Percentiles rank a stretch among this genome's conserved stretches.
phyloP scores from a whole-genome alignment of 495 filamentous ascomycete species.

The Penicillium bovifimosum region DNA sequence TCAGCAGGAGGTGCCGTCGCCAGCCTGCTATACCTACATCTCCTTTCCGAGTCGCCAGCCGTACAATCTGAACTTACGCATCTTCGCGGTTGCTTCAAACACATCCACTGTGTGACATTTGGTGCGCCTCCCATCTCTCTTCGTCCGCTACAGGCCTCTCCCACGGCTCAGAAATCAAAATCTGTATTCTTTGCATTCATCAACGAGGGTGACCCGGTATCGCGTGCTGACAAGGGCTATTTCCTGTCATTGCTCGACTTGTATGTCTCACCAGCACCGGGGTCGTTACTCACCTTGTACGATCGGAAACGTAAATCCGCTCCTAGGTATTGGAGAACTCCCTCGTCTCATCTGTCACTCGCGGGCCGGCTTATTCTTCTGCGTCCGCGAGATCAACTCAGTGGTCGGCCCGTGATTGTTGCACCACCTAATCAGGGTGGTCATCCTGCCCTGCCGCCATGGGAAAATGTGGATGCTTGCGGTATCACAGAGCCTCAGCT shows the following conservation, averaged over 20 bases:
- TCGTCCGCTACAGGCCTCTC: slow-evolving; percentile 57
- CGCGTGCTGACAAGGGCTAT: slow-evolving; percentile 69
- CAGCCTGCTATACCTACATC: slow-evolving; percentile 69
- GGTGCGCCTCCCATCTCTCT: slow-evolving; percentile 72
- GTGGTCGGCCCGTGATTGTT: slow-evolving; percentile 1
- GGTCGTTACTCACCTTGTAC: slow-evolving; percentile 9
- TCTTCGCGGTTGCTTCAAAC: slow-evolving; percentile 61
- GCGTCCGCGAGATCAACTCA: slow-evolving; percentile 19
- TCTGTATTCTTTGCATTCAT: slow-evolving; percentile 70
- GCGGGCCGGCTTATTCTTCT: slow-evolving; percentile 65
- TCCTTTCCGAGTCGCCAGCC: slow-evolving; percentile 49
- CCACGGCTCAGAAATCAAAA: slow-evolving; percentile 40
- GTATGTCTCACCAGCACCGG: slow-evolving; percentile 58
- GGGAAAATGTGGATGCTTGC: slow-evolving; percentile 55
- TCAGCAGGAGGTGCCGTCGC: slow-evolving; percentile 80
- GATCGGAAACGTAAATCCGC: slow-evolving; percentile 4
- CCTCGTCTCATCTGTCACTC: slow-evolving; percentile 54
- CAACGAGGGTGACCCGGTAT: slow-evolving; percentile 80
- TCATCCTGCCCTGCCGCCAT: slow-evolving; percentile 16
- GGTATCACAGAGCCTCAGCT: slow-evolving; percentile 59
- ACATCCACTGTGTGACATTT: slow-evolving; percentile 77
- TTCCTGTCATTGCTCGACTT: slow-evolving; percentile 64
- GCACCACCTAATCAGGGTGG: not conserved
- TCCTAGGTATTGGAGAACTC: slow-evolving; percentile 52
- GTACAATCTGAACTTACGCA: slow-evolving; percentile 60